Conservation (phyloP, 2,329 filamentous ascomycete genomes). For the Teratosphaeria destructans region DNA sequence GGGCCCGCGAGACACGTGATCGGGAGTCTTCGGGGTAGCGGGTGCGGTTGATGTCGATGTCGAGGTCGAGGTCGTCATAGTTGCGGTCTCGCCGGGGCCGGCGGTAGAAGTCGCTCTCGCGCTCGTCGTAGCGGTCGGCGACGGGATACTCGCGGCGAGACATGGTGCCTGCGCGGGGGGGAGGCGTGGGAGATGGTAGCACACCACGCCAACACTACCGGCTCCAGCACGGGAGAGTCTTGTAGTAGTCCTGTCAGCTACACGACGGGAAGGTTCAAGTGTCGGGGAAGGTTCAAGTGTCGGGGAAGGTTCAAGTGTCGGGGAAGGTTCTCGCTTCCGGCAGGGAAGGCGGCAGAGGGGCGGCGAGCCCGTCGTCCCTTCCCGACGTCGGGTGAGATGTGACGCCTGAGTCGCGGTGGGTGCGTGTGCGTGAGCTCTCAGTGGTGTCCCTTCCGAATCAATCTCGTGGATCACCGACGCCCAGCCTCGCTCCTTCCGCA, state of each 20-base stretch:
- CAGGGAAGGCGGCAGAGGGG: not conserved
- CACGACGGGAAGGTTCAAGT: not conserved
- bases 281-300: not conserved
- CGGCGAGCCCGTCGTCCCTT: not conserved
- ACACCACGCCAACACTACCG: too few relatives aligned
- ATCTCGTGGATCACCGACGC: not conserved
- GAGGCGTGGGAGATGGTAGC: too few relatives aligned
- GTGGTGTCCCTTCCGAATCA: not conserved
- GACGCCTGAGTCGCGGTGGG: not conserved
- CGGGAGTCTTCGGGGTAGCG: conserved; percentile 10
- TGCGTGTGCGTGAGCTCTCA: not conserved
- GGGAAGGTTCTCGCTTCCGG: not conserved
- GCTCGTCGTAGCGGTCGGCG: conserved; percentile 38
- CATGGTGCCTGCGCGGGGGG: conserved; percentile 9
- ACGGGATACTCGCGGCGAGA: conserved; percentile 21
- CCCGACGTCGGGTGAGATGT: not conserved
- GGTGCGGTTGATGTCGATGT: conserved; percentile 27
- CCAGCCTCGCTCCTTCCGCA: not conserved
- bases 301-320: not conserved
- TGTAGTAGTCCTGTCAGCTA: too few relatives aligned
- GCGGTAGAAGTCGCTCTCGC: conserved; percentile 30
- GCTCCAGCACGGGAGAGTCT: too few relatives aligned
- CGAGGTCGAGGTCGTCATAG: conserved; percentile 42
- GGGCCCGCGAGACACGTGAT: conserved; percentile 8
- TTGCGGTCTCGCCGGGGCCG: conserved; percentile 29